A percentile compares a stretch with the other conserved stretches of the same genome.
phyloP scores from a whole-genome alignment of 768 basidiomycete genomes.

The Hebeloma cylindrosporum region DNA sequence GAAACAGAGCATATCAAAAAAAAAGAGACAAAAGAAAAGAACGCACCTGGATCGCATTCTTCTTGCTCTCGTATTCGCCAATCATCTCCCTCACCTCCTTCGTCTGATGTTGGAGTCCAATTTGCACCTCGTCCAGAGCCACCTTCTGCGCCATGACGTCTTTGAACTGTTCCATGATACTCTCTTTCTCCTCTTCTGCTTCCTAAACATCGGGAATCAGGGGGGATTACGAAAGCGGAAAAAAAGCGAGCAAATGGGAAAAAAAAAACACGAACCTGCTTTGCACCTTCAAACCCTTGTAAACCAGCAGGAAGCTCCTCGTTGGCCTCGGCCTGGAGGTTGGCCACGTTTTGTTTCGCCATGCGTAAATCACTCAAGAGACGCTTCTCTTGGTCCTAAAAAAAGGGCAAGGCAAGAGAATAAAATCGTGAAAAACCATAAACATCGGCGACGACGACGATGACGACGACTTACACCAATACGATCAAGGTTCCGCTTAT shows the following conservation, averaged over 20 bases:
- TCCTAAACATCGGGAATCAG: conserved; percentile 39
- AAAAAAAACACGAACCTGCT: conserved; percentile 41
- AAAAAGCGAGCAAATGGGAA: not conserved
- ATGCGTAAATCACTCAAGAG: conserved; percentile 25
- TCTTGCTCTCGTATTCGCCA: conserved; percentile 47
- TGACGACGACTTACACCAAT: conserved; percentile 37
- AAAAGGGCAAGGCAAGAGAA: not conserved
- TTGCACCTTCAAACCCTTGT: conserved; percentile 53
- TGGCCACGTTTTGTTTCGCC: conserved; percentile 37
- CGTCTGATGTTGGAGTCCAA: conserved; percentile 39
- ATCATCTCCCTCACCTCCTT: conserved; percentile 50
- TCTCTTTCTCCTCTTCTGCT: conserved; percentile 50
- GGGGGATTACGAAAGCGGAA: not conserved
- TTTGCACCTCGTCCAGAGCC: conserved; percentile 47
- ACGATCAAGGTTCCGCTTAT: conserved; percentile 26
- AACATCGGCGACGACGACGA: too few relatives aligned
- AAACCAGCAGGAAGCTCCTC: conserved; percentile 69
- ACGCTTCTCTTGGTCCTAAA: conserved; percentile 28
- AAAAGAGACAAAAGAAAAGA: not conserved
- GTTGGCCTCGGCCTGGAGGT: conserved; percentile 59
- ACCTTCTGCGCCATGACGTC: conserved; percentile 45
- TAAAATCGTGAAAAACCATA: not conserved
- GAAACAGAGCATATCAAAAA: not conserved
- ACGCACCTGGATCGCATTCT: conserved; percentile 46
- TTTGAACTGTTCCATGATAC: conserved; percentile 47